phyloP scores from a whole-genome alignment of 2,329 filamentous ascomycete genomes.

The Trichophyton schoenleinii region DNA sequence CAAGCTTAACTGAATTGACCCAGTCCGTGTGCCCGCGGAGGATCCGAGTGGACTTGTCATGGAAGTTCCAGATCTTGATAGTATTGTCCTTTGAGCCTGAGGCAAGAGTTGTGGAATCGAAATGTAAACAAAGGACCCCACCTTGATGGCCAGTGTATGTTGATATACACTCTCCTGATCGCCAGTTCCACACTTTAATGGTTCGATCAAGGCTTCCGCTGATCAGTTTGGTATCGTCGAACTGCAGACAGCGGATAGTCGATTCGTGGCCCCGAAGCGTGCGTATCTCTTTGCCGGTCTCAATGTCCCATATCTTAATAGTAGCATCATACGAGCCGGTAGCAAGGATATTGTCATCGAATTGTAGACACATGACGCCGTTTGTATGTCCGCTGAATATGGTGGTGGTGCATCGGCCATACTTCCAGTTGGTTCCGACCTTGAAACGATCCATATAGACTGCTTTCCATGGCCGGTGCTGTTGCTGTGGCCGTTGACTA shows the following conservation, averaged over 20 bases:
- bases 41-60: conserved; percentile 65
- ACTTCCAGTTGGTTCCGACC: conserved; percentile 95
- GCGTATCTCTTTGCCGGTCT: conserved; percentile 74
- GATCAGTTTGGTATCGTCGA: conserved; percentile 82
- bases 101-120: conserved; percentile 69
- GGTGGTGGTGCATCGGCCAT: conserved; percentile 73
- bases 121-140: conserved; percentile 79
- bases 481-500: conserved; percentile 7
- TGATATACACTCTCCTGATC: conserved; percentile 72
- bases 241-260: conserved; percentile 80
- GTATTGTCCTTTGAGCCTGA: conserved; percentile 83
- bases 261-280: conserved; percentile 71
- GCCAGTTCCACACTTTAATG: conserved; percentile 93
- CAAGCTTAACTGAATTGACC: conserved; percentile 91
- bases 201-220: conserved; percentile 79
- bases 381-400: conserved; percentile 80
- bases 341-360: conserved; percentile 81
- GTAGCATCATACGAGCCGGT: conserved; percentile 92
- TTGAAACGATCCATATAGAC: conserved; percentile 93
- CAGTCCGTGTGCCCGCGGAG: conserved; percentile 81
- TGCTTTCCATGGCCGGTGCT: conserved; percentile 75
- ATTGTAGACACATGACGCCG: conserved; percentile 65
- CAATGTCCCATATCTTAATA: conserved; percentile 91
- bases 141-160: conserved; percentile 67
- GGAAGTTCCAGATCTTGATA: conserved; percentile 86